Conservation (phyloP, 2,329 filamentous ascomycete genomes). For the Coniochaeta prunicola region DNA sequence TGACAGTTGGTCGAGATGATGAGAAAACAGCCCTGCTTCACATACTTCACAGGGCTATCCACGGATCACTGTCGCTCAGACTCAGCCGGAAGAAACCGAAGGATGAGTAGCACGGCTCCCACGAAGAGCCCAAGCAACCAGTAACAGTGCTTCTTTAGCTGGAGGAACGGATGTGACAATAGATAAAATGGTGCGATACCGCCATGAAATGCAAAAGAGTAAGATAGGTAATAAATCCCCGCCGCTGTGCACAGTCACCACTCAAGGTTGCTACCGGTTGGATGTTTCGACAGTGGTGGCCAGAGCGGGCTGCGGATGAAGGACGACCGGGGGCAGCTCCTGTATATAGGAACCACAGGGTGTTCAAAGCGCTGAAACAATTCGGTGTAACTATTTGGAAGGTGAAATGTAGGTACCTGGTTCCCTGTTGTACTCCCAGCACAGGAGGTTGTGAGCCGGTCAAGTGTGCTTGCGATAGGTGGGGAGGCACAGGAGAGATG, state of each 20-base stretch:
- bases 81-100: background rate
- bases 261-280: background rate
- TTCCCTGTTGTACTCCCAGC: slow-evolving; percentile 1
- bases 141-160: background rate
- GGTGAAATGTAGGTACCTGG: background rate
- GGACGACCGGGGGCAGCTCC: background rate
- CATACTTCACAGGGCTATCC: background rate
- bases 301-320: background rate
- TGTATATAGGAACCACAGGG: background rate
- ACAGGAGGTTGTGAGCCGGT: background rate
- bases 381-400: background rate
- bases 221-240: background rate
- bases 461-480: background rate
- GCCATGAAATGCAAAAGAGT: background rate
- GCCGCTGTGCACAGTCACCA: slow-evolving; percentile 2
- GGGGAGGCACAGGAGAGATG: background rate
- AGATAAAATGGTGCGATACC: background rate
- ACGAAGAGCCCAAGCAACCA: background rate
- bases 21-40: background rate
- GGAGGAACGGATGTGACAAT: background rate
- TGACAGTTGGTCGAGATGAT: background rate
- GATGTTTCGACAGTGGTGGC: background rate
- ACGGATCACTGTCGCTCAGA: background rate
- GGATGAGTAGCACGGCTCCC: background rate
- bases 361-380: slow-evolving; percentile 1